These are phyloP conservation scores for Groenewaldozyma tartarivorans DNA, from an alignment of 805 yeast genomes.

Conservation along the genomic window DNA sequence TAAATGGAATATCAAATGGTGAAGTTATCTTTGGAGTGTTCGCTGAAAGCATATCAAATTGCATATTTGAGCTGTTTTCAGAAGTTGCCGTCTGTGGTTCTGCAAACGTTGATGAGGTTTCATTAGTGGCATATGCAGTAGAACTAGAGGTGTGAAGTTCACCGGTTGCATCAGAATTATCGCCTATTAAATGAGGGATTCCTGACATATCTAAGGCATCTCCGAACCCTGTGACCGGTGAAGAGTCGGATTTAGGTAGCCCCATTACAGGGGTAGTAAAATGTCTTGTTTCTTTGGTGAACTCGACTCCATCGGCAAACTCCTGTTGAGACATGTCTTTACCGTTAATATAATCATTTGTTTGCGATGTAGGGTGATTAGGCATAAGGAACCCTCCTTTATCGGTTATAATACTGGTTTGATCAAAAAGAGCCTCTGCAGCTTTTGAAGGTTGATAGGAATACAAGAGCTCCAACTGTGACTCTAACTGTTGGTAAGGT, in stretches of 20 bases:
- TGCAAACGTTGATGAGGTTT: background rate
- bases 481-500: slow-evolving; percentile 8
- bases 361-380: background rate
- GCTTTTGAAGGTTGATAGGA: slow-evolving; percentile 16
- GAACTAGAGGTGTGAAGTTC: background rate
- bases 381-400: background rate
- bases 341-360: background rate
- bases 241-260: background rate
- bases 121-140: background rate
- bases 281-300: background rate
- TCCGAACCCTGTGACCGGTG: too few species aligned
- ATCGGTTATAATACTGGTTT: background rate
- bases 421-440: slow-evolving; percentile 4
- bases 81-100: background rate
- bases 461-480: slow-evolving; percentile 11
- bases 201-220: background rate
- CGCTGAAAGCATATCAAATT: background rate
- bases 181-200: background rate
- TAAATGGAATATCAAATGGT: too few species aligned
- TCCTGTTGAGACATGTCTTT: background rate
- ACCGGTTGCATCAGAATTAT: background rate
- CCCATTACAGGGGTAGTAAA: background rate
- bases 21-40: too few species aligned
- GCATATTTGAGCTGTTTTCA: background rate
- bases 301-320: background rate